Conservation (phyloP, 257 asterid genomes). For the Salvia hispanica region DNA sequence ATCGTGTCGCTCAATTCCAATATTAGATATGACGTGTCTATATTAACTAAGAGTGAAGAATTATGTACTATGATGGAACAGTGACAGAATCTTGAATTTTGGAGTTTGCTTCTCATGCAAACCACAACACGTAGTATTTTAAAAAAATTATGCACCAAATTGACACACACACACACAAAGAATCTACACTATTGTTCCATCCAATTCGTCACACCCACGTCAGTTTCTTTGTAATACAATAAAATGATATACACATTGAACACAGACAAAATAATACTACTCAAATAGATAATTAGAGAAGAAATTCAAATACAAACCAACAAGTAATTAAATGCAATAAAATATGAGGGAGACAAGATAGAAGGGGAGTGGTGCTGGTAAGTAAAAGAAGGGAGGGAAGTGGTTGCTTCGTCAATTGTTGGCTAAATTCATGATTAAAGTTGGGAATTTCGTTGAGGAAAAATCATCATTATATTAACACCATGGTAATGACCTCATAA, state of each 20-base stretch:
- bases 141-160: conserved; percentile 15
- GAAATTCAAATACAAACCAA: conserved; percentile 24
- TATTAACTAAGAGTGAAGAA: conserved; percentile 34
- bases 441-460: conserved; percentile 31
- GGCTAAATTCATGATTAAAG: conserved; percentile 51
- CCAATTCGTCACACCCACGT: conserved; percentile 29
- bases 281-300: not conserved
- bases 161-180: not conserved
- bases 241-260: not conserved
- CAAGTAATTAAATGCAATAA: conserved; percentile 24
- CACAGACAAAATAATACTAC: not conserved
- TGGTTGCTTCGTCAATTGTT: conserved; percentile 70
- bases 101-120: conserved; percentile 41
- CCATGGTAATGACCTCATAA: conserved; percentile 47
- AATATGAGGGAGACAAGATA: conserved; percentile 27
- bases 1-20: not conserved
- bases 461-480: conserved; percentile 48
- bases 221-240: not conserved
- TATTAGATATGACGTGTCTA: conserved; percentile 29
- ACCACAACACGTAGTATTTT: conserved; percentile 3
- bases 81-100: conserved; percentile 23
- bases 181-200: not conserved
- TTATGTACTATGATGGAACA: conserved; percentile 36
- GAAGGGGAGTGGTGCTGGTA: conserved; percentile 27
- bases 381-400: conserved; percentile 38